Evolutionary conservation across 192 early-diverging fungal genomes (phyloP).

Genomic region (Funneliformis mosseae): DNA sequence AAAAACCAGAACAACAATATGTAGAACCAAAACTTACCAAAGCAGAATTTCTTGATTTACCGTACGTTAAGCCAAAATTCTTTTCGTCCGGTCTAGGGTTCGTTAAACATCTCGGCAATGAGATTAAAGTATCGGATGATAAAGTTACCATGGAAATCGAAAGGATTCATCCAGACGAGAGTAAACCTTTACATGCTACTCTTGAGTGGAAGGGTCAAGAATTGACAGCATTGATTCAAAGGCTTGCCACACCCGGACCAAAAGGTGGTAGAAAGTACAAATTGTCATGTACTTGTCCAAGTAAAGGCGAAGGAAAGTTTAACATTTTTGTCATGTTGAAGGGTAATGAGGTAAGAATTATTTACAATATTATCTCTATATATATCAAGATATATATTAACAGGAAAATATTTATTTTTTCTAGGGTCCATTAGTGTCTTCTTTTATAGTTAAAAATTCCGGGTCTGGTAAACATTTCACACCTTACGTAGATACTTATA

Average conservation of each 20-base stretch:
- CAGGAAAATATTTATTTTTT: not conserved
- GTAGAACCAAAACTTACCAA: conserved; percentile 44
- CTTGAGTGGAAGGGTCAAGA: conserved; percentile 15
- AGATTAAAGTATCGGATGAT: conserved; percentile 5
- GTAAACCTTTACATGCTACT: conserved; percentile 26
- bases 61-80: conserved; percentile 20
- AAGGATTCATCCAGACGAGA: conserved; percentile 21
- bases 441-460: not conserved
- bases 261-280: not conserved
- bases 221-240: conserved; percentile 9
- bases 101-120: not conserved
- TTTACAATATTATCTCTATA: no score
- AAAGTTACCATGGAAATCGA: conserved; percentile 7
- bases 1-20: conserved; percentile 53
- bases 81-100: conserved; percentile 13
- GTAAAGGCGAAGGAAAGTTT: conserved; percentile 21
- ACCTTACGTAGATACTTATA: conserved; percentile 10
- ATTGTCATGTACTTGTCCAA: not conserved
- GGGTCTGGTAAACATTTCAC: not conserved
- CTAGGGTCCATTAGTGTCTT: conserved; percentile 21
- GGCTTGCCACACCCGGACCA: not conserved
- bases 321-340: conserved; percentile 21
- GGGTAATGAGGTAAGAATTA: conserved; percentile 17
- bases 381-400: no score
- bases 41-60: conserved; percentile 6